Percentiles rank a stretch among this genome's conserved stretches.
Evolutionary conservation across 129 eudicot genomes (phyloP).

Genomic region (Glebionis coronaria): DNA sequence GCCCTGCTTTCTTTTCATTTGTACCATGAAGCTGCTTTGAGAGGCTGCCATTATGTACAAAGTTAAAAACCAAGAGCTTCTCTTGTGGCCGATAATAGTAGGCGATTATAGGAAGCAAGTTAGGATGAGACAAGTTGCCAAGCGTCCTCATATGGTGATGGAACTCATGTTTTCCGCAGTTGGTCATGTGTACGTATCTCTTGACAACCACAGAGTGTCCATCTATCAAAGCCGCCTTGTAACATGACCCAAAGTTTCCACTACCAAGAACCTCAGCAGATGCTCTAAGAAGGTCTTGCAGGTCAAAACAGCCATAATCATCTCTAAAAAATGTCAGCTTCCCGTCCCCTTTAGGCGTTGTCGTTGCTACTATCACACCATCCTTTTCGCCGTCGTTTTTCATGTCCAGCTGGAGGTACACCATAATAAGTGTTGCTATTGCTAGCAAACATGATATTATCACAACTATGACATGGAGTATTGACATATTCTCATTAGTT

Average conservation of each 20-base stretch:
- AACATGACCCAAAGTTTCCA: slow-evolving; percentile 55
- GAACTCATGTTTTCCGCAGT: slow-evolving; percentile 31
- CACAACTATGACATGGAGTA: too few relatives aligned
- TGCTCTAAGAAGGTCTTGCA: slow-evolving; percentile 48
- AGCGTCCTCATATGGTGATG: slow-evolving; percentile 49
- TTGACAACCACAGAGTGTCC: slow-evolving; percentile 38
- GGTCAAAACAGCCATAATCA: slow-evolving; percentile 39
- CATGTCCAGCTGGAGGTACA: neutral
- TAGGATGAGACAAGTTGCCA: slow-evolving; percentile 47
- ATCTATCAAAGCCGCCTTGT: slow-evolving; percentile 30
- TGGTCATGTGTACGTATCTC: slow-evolving; percentile 42
- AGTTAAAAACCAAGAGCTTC: slow-evolving; percentile 41
- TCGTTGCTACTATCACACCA: neutral
- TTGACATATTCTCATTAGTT: too few relatives aligned
- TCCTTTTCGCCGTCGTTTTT: neutral
- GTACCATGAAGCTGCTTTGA: slow-evolving; percentile 15
- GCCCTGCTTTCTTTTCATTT: neutral
- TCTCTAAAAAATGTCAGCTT: slow-evolving; percentile 35
- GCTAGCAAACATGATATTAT: too few relatives aligned
- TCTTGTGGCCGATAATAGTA: slow-evolving; percentile 47
- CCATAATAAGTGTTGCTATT: too few relatives aligned
- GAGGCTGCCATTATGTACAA: neutral
- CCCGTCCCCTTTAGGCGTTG: neutral
- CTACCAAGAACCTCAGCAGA: slow-evolving; percentile 49
- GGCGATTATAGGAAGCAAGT: slow-evolving; percentile 53